Base-by-base conservation (phyloP, 2,329 filamentous ascomycete species). In the Aspergillus amoenus region DNA sequence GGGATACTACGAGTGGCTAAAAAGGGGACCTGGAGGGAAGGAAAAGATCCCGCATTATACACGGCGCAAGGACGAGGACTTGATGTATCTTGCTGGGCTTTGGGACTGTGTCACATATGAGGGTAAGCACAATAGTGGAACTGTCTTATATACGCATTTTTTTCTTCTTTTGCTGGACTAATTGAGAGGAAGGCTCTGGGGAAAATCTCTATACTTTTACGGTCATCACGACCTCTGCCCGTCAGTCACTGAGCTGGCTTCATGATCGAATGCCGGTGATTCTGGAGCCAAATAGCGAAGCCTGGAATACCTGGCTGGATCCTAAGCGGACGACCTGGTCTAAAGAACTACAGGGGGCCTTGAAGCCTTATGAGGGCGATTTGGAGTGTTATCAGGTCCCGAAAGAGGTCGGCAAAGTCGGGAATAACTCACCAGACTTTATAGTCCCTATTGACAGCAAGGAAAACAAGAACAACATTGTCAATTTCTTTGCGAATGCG, bases 251-350 rank as follows among this genome's bases (percentile, higher is more conserved):
- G 48, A 86, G 81, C 27, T 97, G 96, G 64, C 79, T 99, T 17
- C 94, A 99, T 70, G 89, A 96, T 68, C 87, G 94, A 15, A 99
- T 99, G 94, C 94, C 94, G 0, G 93, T 96, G 5, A 90, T 97
- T 30, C 73, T 99, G 1, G 87, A 97, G 5, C 86, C 89, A 4
- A 86, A 86, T 4, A 91, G 88, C 1, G 82, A 89, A 1, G 83
- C 80, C 11, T 80, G 96, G 68, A 82, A 78, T 53, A 85, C 73
- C 4, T 97, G 92, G 92, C 80, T 97, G 17, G 89, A 97, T 70
- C 91, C 91, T 0, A 76, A 71, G 2, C 82, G 83, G 17, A 78
- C 81, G 21, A 85, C 87, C 58, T 97, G 94, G 93, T 88, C 84
- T 3, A 81, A 80, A 51, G 89, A 94, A 55, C 78, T 97, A 27